Evolutionary conservation across 495 filamentous ascomycete genomes (phyloP).

Genomic region (Amorphotheca resinae): DNA sequence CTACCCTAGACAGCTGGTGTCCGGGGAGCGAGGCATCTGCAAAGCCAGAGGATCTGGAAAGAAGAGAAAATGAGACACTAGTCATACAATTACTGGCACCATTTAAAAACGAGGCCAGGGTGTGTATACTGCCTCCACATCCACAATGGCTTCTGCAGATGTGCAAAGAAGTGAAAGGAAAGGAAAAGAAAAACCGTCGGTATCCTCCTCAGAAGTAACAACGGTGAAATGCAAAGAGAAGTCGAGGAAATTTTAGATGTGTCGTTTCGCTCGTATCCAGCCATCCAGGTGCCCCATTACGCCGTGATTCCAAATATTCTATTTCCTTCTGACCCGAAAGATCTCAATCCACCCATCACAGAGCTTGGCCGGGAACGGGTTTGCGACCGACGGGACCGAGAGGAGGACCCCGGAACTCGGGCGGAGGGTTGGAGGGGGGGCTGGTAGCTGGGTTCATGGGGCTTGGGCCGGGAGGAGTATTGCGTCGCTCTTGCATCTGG

Average conservation of each 20-base stretch:
- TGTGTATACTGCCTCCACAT: too few relatives aligned
- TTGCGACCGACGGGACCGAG: conserved; percentile 30
- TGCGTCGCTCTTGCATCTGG: conserved; percentile 27
- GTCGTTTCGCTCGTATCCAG: conserved; percentile 23
- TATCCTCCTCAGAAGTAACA: too few relatives aligned
- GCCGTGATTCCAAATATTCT: conserved; percentile 15
- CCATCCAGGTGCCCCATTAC: conserved; percentile 17
- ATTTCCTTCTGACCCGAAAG: too few relatives aligned
- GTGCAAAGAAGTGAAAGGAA: background rate
- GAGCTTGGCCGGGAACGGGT: conserved; percentile 37
- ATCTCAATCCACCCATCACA: conserved; percentile 20
- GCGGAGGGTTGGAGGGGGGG: conserved; percentile 16
- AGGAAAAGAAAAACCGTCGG: conserved; percentile 8
- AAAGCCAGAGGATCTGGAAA: too few relatives aligned
- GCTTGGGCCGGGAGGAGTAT: conserved; percentile 45
- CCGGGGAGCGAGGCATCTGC: too few relatives aligned
- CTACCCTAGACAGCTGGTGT: too few relatives aligned
- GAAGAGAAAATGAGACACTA: too few relatives aligned
- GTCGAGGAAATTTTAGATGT: conserved; percentile 23
- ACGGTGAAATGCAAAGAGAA: conserved; percentile 16
- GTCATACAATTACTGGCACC: too few relatives aligned
- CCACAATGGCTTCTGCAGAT: too few relatives aligned
- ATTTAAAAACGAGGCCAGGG: too few relatives aligned
- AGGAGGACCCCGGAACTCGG: conserved; percentile 21
- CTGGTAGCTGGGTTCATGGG: conserved; percentile 38